Percentiles rank a stretch among this genome's conserved stretches.
Conservation (phyloP, 345 rosid genomes). For the Pistacia atlantica region DNA sequence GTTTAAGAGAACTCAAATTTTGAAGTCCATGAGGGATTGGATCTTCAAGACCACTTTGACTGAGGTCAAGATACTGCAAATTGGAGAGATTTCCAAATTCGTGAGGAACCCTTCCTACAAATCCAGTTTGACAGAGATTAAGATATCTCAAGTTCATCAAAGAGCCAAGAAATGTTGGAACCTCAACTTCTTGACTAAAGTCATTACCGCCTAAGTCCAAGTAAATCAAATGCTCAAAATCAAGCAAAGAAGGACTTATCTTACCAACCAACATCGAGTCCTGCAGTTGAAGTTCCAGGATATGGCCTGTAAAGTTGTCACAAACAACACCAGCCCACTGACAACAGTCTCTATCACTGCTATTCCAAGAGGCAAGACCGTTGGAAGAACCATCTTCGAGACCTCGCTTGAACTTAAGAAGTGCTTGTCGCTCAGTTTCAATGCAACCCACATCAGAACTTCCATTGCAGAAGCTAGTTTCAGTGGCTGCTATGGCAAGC, state of each 20-base stretch:
- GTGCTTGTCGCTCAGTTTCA: slow-evolving; percentile 1
- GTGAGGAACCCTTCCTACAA: background rate
- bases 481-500: background rate
- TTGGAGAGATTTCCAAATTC: slow-evolving; percentile 11
- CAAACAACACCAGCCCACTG: slow-evolving; percentile 2
- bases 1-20: background rate
- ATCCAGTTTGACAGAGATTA: background rate
- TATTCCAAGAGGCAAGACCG: background rate
- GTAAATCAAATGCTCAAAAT: slow-evolving; percentile 25
- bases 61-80: slow-evolving; percentile 12
- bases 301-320: background rate
- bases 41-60: background rate
- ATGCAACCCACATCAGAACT: background rate
- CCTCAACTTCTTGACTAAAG: background rate
- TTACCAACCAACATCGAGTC: slow-evolving; percentile 22
- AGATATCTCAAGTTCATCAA: background rate
- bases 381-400: background rate
- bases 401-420: background rate
- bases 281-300: background rate
- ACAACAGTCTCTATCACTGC: background rate
- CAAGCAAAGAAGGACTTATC: slow-evolving; percentile 7
- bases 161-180: slow-evolving; percentile 18
- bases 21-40: background rate
- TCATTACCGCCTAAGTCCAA: slow-evolving; percentile 26
- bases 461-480: background rate